These are phyloP conservation scores for Ceriops tagal DNA, from an alignment of 345 rosid species.

Conservation along the genomic window DNA sequence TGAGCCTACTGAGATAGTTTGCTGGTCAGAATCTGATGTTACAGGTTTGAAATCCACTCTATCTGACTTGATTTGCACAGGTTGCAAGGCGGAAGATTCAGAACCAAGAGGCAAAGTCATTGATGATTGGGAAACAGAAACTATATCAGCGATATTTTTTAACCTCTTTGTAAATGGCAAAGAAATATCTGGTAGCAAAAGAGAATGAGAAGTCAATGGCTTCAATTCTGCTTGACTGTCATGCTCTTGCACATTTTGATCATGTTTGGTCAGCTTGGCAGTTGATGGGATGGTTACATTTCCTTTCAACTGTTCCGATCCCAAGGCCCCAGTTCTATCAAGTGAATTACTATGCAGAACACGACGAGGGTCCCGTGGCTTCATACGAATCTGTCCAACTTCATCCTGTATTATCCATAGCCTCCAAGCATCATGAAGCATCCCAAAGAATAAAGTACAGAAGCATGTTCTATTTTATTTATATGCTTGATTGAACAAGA, in stretches of 20 bases:
- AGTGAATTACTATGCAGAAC: constrained; percentile 55
- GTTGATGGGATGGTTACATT: constrained; percentile 31
- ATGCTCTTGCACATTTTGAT: constrained; percentile 26
- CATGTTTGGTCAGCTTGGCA: constrained; percentile 33
- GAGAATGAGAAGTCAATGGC: constrained; percentile 32
- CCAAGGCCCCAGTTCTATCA: constrained; percentile 48
- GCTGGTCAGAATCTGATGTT: constrained; percentile 33
- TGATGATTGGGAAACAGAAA: constrained; percentile 54
- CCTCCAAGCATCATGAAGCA: constrained; percentile 1
- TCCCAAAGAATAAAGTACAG: neutral
- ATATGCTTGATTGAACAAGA: neutral
- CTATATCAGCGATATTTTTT: constrained; percentile 54
- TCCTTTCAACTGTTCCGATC: constrained; percentile 49
- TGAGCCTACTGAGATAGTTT: constrained; percentile 26
- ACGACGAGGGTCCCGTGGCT: constrained; percentile 98
- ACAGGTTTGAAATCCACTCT: constrained; percentile 33
- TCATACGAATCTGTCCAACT: constrained; percentile 72
- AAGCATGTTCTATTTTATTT: neutral
- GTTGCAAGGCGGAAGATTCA: constrained; percentile 37
- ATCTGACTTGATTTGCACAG: constrained; percentile 36
- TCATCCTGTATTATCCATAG: constrained; percentile 50
- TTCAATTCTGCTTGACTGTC: constrained; percentile 40
- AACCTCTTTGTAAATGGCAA: constrained; percentile 64
- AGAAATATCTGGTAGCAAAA: constrained; percentile 52
- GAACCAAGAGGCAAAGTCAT: constrained; percentile 34